Evolutionary conservation across 1,284 basidiomycete genomes (phyloP).

Genomic region (Mycosarcoma maydis): DNA sequence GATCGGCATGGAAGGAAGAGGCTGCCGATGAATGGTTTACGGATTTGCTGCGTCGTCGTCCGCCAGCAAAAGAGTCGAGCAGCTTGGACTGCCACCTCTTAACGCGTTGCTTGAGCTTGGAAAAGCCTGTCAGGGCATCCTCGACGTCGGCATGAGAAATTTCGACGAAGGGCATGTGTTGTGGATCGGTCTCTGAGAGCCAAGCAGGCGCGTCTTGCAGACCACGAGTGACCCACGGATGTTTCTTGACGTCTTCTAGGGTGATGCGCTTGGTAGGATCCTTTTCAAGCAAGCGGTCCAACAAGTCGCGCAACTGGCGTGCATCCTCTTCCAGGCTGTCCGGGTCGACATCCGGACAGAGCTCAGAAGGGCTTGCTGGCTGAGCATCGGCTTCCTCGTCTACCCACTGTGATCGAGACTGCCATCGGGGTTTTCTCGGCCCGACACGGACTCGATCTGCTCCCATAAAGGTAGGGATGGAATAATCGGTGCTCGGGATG

Average conservation of each 20-base stretch:
- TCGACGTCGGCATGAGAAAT: slow-evolving; percentile 84
- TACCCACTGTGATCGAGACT: slow-evolving; percentile 39
- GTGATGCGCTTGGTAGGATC: slow-evolving; percentile 81
- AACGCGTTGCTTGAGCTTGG: slow-evolving; percentile 58
- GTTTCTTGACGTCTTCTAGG: slow-evolving; percentile 82
- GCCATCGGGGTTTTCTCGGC: slow-evolving; percentile 54
- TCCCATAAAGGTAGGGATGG: slow-evolving; percentile 79
- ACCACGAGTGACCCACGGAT: slow-evolving; percentile 75
- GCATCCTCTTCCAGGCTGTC: slow-evolving; percentile 51
- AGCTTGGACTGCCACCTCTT: slow-evolving; percentile 57
- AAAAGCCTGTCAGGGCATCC: slow-evolving; percentile 71
- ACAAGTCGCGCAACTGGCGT: slow-evolving; percentile 73
- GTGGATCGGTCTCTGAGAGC: slow-evolving; percentile 79
- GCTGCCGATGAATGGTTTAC: slow-evolving; percentile 31
- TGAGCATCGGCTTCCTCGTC: slow-evolving; percentile 54
- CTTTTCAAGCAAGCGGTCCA: slow-evolving; percentile 84
- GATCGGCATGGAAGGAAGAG: slow-evolving; percentile 20
- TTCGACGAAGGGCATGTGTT: slow-evolving; percentile 73
- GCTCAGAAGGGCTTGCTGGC: slow-evolving; percentile 31
- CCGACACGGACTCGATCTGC: slow-evolving; percentile 71
- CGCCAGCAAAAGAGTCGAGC: slow-evolving; percentile 41
- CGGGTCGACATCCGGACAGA: slow-evolving; percentile 22
- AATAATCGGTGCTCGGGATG: slow-evolving; percentile 83
- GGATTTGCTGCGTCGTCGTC: slow-evolving; percentile 33
- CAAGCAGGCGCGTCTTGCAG: slow-evolving; percentile 79